Evolutionary conservation across 305 asterid genomes (phyloP).

Genomic region (Solanum hybrid): DNA sequence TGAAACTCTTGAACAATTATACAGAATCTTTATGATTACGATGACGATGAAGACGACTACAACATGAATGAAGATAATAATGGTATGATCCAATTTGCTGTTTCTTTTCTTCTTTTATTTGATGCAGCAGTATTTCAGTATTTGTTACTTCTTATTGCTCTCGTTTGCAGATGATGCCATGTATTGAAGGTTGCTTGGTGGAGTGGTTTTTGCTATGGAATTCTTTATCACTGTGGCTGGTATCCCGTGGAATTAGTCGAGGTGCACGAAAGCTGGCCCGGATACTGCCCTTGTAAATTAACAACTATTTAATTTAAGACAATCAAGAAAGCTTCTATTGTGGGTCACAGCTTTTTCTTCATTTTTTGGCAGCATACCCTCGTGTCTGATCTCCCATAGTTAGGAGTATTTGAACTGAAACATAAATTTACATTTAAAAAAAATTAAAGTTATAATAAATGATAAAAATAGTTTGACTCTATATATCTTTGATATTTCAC

Average conservation of each 20-base stretch:
- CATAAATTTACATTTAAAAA: not conserved
- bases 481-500: not conserved
- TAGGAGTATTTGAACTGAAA: not conserved
- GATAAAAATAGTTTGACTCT: not conserved
- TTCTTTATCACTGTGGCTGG: not conserved
- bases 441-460: not conserved
- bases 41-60: conserved; percentile 74
- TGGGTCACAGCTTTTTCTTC: not conserved
- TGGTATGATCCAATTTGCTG: not conserved
- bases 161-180: conserved; percentile 16
- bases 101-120: not conserved
- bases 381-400: not conserved
- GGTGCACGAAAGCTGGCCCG: not conserved
- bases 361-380: not conserved
- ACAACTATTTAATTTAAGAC: not conserved
- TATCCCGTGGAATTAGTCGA: not conserved
- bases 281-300: not conserved
- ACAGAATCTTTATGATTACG: conserved; percentile 43
- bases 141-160: not conserved
- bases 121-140: not conserved
- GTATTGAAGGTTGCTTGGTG: not conserved
- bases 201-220: not conserved
- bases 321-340: not conserved
- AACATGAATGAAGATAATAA: conserved; percentile 42
- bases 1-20: not conserved